Percentiles rank a stretch among this genome's conserved stretches.
Conservation (phyloP, 73 alveolate species). For the Strombidium stylifer region DNA sequence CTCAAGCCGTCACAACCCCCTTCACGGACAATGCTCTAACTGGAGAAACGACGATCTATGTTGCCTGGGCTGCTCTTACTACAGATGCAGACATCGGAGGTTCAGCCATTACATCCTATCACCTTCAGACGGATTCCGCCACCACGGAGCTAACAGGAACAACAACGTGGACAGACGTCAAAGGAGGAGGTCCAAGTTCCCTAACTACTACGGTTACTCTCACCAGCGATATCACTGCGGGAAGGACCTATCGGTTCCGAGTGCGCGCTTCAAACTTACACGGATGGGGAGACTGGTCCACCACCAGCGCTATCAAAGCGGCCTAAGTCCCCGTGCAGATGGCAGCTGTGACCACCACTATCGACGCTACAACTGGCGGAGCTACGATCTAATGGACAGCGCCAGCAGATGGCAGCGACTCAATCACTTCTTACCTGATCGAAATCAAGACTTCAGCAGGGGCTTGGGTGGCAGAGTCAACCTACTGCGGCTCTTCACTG, state of each 20-base stretch:
- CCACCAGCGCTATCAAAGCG: not conserved
- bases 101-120: slow-evolving; percentile 4
- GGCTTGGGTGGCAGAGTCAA: not conserved
- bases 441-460: slow-evolving; percentile 8
- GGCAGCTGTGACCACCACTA: not conserved
- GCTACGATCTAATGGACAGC: slow-evolving; percentile 9
- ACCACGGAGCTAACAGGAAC: not conserved
- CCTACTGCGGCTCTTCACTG: slow-evolving; percentile 17
- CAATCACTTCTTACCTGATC: slow-evolving; percentile 27
- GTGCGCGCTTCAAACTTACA: slow-evolving; percentile 11
- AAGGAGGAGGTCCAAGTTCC: not conserved
- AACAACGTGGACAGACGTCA: not conserved
- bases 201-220: not conserved
- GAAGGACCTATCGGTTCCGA: slow-evolving; percentile 21
- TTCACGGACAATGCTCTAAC: not conserved
- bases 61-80: not conserved
- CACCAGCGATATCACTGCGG: not conserved
- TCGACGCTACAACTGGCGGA: slow-evolving; percentile 16
- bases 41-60: not conserved
- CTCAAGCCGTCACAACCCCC: slow-evolving; percentile 16
- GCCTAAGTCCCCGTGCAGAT: slow-evolving; percentile 1
- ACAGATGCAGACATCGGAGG: slow-evolving; percentile 23
- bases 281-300: slow-evolving; percentile 16
- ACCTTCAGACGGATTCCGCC: slow-evolving; percentile 19
- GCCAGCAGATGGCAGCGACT: slow-evolving; percentile 22